Base-by-base conservation (phyloP, 768 basidiomycete species). In the Baorangia bicolor region DNA sequence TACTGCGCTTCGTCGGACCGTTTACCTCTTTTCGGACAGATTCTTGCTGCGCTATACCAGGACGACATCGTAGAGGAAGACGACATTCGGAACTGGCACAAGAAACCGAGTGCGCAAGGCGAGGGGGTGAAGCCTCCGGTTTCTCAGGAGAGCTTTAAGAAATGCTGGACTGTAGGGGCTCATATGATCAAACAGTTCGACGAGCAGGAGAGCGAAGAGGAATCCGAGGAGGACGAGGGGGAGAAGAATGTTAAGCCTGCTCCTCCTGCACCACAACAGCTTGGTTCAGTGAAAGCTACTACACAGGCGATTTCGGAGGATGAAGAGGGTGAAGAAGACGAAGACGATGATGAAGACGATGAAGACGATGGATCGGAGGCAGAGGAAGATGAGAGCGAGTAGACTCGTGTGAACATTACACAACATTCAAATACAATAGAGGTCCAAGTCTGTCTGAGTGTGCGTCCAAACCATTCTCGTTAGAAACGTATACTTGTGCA, bases 31-130 rank as follows among this genome's bases (percentile, higher is more conserved):
- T 98, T 97, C 70, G 90, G 90, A 4, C 85, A 90, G 64, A 82
- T 96, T 53, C 81, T 98, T 23, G 88, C 88, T 30, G 87, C 87
- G 4, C 76, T 94, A 14, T 99, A 98, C 71, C 90, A 96, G 66
- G 80, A 81, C n/a, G 96, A 99, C 69, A 82, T 97, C 42, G 86
- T 97, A 3, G 90, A 91, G 46, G 94, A 94, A 64, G 89, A 92
- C 48, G 88, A 93, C 60, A 88, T 98, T 60, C 84, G 91, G n/a
- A 78, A 75, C 46, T 99, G 96, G 96, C 87, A 94, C 70, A 75
- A 69, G 50, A 77, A 74, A 47, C 79, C 82, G 23, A 74, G 66
- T 45, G 82, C 85, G 28, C 79, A 77, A 66, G 89, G 80, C 31
- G 76, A 75, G 49, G 81, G 76, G 9, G 60, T 76, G 23, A 77